These are phyloP conservation scores for Turnera subulata DNA, from an alignment of 345 rosid species.

Conservation along the genomic window DNA sequence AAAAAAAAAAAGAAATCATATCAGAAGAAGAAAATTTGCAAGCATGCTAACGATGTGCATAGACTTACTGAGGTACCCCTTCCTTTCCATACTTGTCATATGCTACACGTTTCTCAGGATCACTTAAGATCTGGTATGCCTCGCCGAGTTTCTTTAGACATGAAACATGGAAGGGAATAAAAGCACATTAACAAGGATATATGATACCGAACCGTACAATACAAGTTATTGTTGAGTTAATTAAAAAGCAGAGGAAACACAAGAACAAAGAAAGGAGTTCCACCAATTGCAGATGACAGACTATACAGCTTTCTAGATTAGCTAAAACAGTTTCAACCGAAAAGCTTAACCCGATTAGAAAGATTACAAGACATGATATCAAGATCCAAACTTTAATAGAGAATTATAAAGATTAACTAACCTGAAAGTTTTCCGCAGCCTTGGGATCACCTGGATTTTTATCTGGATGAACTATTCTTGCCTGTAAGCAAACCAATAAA, in stretches of 20 bases:
- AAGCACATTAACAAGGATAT: slow-evolving; percentile 9
- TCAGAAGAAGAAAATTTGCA: background rate
- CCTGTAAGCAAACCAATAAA: slow-evolving; percentile 40
- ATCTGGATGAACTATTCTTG: slow-evolving; percentile 92
- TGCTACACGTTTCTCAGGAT: slow-evolving; percentile 79
- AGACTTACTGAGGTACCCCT: slow-evolving; percentile 72
- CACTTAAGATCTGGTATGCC: slow-evolving; percentile 91
- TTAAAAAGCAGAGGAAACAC: background rate
- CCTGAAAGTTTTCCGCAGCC: slow-evolving; percentile 94
- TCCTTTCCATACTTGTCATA: slow-evolving; percentile 86
- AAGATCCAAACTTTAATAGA: background rate
- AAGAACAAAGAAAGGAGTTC: background rate
- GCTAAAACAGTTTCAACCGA: too few relatives aligned
- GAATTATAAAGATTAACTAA: slow-evolving; percentile 15
- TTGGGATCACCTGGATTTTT: slow-evolving; percentile 87
- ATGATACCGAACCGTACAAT: too few relatives aligned
- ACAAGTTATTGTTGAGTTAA: too few relatives aligned
- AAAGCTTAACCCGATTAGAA: too few relatives aligned
- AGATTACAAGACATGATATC: too few relatives aligned
- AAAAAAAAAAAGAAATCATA: too few relatives aligned
- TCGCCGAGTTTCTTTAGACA: slow-evolving; percentile 73
- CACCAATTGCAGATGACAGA: too few relatives aligned
- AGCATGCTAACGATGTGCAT: background rate
- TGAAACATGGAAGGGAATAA: slow-evolving; percentile 10
- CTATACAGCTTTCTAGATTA: too few relatives aligned